Percentiles rank a stretch among this genome's conserved stretches.
Evolutionary conservation across 345 rosid genomes (phyloP).

Genomic region (Aegle marmelos): DNA sequence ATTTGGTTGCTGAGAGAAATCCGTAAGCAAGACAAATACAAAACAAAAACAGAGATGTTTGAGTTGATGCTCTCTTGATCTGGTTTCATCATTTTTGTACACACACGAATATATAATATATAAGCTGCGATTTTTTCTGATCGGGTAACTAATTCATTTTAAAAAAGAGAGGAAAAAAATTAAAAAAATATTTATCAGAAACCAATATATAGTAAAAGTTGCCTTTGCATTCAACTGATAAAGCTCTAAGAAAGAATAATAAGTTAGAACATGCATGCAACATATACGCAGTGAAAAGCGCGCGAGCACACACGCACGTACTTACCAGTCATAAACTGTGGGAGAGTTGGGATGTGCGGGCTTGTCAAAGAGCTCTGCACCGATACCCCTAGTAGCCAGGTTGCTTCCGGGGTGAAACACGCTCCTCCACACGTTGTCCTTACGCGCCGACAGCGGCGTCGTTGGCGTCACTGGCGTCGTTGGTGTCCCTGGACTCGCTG

Average conservation of each 20-base stretch:
- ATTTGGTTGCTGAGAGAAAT: constrained; percentile 36
- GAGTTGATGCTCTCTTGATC: not conserved
- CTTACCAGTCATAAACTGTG: constrained; percentile 89
- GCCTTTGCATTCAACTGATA: no score
- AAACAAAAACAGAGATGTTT: not conserved
- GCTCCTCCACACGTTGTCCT: constrained; percentile 96
- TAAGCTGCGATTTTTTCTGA: no score
- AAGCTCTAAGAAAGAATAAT: no score
- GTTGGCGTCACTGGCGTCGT: constrained; percentile 64
- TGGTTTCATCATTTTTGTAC: no score
- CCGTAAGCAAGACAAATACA: not conserved
- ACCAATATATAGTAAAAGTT: not conserved
- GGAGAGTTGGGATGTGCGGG: constrained; percentile 82
- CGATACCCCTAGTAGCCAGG: constrained; percentile 68
- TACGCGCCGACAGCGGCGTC: constrained; percentile 55
- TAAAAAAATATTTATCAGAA: not conserved
- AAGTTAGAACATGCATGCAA: no score
- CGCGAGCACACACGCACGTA: not conserved
- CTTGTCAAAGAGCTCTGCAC: constrained; percentile 66
- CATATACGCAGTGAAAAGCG: not conserved
- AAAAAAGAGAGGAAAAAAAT: no score
- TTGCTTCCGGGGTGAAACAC: constrained; percentile 96
- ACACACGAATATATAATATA: no score
- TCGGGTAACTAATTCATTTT: no score
- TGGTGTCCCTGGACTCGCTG: constrained; percentile 59